A percentile compares a stretch with the other conserved stretches of the same genome.
These are phyloP conservation scores for Lagerstroemia speciosa DNA, from an alignment of 345 rosid genomes.

Conservation along the genomic window DNA sequence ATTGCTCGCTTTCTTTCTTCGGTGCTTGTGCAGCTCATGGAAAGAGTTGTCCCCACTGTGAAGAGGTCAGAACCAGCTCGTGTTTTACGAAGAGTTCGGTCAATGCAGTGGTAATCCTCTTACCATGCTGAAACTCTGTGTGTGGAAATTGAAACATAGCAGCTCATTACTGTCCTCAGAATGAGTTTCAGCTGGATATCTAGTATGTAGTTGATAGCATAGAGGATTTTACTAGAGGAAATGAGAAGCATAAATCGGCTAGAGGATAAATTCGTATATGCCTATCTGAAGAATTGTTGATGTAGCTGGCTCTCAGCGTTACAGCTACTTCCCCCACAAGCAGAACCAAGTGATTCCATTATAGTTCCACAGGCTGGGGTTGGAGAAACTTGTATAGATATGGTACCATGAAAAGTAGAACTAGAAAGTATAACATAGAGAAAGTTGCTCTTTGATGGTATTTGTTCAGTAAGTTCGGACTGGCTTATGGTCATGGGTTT, in stretches of 20 bases:
- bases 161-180: not conserved
- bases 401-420: not conserved
- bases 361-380: not conserved
- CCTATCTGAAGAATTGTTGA: not conserved
- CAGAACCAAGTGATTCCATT: not conserved
- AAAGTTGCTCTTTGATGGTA: not conserved
- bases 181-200: not conserved
- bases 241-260: not conserved
- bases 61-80: constrained; percentile 47
- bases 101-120: constrained; percentile 50
- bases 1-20: no score
- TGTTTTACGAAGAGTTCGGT: constrained; percentile 46
- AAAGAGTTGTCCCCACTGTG: constrained; percentile 54
- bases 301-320: not conserved
- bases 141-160: constrained; percentile 9
- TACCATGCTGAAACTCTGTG: not conserved
- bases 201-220: not conserved
- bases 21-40: constrained; percentile 29
- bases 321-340: not conserved
- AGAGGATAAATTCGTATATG: not conserved
- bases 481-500: not conserved
- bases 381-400: not conserved
- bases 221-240: not conserved
- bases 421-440: not conserved
- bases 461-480: not conserved